Evolutionary conservation across 768 basidiomycete species (phyloP), one percentile per base, ranked within the genome.

Genomic region (Royoungia palumana): DNA sequence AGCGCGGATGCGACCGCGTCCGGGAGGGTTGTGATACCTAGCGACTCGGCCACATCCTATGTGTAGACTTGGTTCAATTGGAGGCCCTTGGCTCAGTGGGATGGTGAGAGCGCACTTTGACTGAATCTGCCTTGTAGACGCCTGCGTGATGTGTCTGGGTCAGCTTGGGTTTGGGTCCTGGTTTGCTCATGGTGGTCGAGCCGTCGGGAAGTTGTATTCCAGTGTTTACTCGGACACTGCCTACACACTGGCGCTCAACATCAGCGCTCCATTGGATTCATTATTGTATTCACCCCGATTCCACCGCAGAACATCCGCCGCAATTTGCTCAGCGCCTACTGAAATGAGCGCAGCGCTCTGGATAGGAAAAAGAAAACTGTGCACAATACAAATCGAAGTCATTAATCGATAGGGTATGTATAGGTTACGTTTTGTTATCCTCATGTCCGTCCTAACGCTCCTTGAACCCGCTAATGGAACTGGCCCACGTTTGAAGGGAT

Each of bases 41-140:
- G 69, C 0, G 87, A 85, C 56, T 97, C 95, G 27, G 96, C 94
- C 39, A 87, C 85, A 72, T 98, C 94, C 94, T 95, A 44, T 6
- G 32, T 32, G 16, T 5, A 37, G 58, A 47, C 44, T 14, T 17
- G 13, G 39, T 38, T 58, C 39, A 53, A 37, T 51, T 38, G 34
- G 16, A 46, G 27, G 54, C 41, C 42, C 35, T 22, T n/a, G 25
- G 13, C 28, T 37, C 30, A 49, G 14, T 32, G 39, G 55, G 43
- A 47, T 40, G 46, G 45, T 32, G 13, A 49, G 48, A 38, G 49
- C 72, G 58, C 62, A 80, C 83, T 72, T 82, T 83, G 53, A 85
- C 75, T 35, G 79, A 73, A 45, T 85, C 83, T 47, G 76, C 67
- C 56, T 81, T 85, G 68, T 80, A 83, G 30, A 83, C 73, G 37